phyloP scores from a whole-genome alignment of 257 asterid genomes.

The Avicennia marina region DNA sequence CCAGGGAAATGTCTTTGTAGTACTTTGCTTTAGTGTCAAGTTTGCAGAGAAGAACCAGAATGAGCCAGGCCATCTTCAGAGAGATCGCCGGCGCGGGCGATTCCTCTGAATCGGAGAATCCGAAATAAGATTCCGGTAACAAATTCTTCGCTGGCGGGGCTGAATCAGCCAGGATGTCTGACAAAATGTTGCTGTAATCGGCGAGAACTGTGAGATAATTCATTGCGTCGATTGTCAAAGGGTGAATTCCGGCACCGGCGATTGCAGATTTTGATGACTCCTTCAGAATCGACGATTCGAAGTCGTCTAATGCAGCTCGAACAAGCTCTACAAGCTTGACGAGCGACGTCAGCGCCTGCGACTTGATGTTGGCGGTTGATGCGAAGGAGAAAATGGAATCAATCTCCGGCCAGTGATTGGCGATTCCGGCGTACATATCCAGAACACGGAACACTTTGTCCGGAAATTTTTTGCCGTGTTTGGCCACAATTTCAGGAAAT shows the following conservation, averaged over 20 bases:
- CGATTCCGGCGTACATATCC: conserved; percentile 56
- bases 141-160: conserved; percentile 22
- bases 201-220: conserved; percentile 38
- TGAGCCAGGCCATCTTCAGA: conserved; percentile 40
- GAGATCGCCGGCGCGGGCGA: conserved; percentile 28
- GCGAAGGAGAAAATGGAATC: conserved; percentile 44
- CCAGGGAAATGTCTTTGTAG: conserved; percentile 46
- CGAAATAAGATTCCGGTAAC: conserved; percentile 32
- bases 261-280: conserved; percentile 34
- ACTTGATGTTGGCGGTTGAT: conserved; percentile 27
- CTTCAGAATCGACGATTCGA: conserved; percentile 38
- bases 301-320: conserved; percentile 28
- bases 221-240: conserved; percentile 39
- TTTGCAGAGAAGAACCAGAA: conserved; percentile 41
- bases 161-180: conserved; percentile 31
- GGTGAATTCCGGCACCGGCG: conserved; percentile 47
- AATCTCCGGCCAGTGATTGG: conserved; percentile 43
- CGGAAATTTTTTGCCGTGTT: conserved; percentile 30
- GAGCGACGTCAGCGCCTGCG: conserved; percentile 46
- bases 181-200: conserved; percentile 46
- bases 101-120: conserved; percentile 31
- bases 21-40: conserved; percentile 44
- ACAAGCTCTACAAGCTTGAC: conserved; percentile 32
- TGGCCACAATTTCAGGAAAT: conserved; percentile 43
- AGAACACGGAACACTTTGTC: conserved; percentile 48